Evolutionary conservation across 1,284 basidiomycete species (phyloP).

Genomic region (Irpex lacteus): DNA sequence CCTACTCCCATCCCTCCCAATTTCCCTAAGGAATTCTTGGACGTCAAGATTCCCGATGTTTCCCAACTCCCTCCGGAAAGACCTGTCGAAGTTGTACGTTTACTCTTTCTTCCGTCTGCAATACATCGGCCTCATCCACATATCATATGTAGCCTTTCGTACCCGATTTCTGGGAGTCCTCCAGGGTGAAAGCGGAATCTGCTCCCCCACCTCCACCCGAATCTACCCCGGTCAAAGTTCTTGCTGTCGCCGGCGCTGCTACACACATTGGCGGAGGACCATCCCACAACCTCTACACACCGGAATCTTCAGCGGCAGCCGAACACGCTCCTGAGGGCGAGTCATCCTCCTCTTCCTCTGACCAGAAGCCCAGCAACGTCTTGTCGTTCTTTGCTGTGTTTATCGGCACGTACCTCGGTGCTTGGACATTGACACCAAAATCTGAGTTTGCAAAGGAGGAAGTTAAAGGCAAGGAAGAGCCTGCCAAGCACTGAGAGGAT

Average conservation of each 20-base stretch:
- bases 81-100: constrained; percentile 58
- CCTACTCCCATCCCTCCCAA: constrained; percentile 23
- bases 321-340: constrained; percentile 7
- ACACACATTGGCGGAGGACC: constrained; percentile 68
- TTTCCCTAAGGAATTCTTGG: constrained; percentile 35
- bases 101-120: constrained; percentile 16
- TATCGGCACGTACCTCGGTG: constrained; percentile 49
- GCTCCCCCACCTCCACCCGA: constrained; percentile 24
- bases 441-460: constrained; percentile 22
- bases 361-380: constrained; percentile 42
- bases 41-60: constrained; percentile 56
- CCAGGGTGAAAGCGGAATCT: constrained; percentile 33
- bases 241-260: constrained; percentile 66
- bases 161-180: constrained; percentile 73
- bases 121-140: constrained; percentile 10
- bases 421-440: constrained; percentile 35
- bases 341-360: constrained; percentile 23
- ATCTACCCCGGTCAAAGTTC: constrained; percentile 55
- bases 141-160: constrained; percentile 55
- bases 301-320: constrained; percentile 12
- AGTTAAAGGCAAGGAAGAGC: background rate
- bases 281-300: constrained; percentile 50
- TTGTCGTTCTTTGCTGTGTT: constrained; percentile 54
- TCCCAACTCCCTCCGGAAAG: constrained; percentile 40
- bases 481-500: background rate